Evolutionary conservation across 257 asterid species (phyloP).

Genomic region (Orobanche coerulescens): DNA sequence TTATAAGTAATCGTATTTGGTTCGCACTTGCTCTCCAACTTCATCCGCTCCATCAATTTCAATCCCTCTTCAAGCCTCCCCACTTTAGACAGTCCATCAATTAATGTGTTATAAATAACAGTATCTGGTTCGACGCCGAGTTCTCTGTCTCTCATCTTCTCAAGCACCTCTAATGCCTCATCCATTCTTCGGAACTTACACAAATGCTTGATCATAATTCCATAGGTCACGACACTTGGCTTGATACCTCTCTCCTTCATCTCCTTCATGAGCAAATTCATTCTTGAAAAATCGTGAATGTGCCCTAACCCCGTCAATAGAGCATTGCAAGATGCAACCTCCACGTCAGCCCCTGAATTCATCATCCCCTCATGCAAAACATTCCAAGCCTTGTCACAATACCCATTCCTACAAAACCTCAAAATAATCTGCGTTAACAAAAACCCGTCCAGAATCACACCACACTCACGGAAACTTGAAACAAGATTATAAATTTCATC

Average conservation of each 20-base stretch:
- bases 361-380: constrained; percentile 44
- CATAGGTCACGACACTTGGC: constrained; percentile 56
- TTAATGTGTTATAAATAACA: constrained; percentile 57
- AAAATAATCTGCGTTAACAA: constrained; percentile 37
- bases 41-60: constrained; percentile 58
- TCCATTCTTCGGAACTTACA: constrained; percentile 55
- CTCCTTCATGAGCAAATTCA: constrained; percentile 64
- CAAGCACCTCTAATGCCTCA: constrained; percentile 63
- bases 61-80: constrained; percentile 79
- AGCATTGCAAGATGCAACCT: constrained; percentile 49
- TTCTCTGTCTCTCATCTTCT: constrained; percentile 48
- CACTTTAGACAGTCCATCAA: constrained; percentile 77
- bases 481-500: constrained; percentile 47
- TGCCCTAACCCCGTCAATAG: constrained; percentile 47
- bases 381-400: constrained; percentile 54
- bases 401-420: constrained; percentile 43
- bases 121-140: constrained; percentile 48
- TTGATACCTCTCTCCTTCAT: constrained; percentile 65
- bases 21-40: constrained; percentile 27
- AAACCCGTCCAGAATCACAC: constrained; percentile 30
- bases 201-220: constrained; percentile 57
- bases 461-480: constrained; percentile 34
- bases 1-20: constrained; percentile 61
- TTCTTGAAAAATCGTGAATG: constrained; percentile 38
- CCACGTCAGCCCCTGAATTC: constrained; percentile 36